phyloP scores from a whole-genome alignment of 371 early-diverging fungal genomes.

The Mortierella sp. region DNA sequence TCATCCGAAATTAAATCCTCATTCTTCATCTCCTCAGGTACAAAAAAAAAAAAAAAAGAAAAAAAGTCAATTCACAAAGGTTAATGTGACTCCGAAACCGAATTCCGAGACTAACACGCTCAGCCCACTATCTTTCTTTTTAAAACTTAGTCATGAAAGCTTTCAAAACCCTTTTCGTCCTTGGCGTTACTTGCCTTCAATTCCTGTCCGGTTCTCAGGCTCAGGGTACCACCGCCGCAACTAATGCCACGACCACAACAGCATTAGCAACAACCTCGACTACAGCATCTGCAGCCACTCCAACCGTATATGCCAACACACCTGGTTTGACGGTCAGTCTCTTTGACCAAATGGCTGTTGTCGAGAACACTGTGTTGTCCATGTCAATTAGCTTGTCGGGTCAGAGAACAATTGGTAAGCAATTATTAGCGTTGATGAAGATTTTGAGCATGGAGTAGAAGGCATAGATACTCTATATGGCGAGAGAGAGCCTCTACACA shows the following conservation, averaged over 20 bases:
- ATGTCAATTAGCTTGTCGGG: conserved; percentile 17
- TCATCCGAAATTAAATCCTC: no score
- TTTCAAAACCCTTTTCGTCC: conserved; percentile 17
- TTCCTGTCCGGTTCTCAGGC: conserved; percentile 19
- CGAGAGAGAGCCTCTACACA: neutral
- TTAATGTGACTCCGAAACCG: neutral
- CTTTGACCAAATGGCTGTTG: conserved; percentile 26
- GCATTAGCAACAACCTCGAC: conserved; percentile 9
- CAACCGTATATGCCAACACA: conserved; percentile 30
- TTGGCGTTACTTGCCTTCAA: conserved; percentile 27
- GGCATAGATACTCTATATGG: neutral
- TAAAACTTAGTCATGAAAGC: conserved; percentile 21
- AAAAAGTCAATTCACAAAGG: neutral
- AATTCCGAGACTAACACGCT: neutral
- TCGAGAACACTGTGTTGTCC: conserved; percentile 25
- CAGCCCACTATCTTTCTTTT: neutral
- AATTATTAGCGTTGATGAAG: neutral
- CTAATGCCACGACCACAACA: neutral
- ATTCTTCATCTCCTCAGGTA: neutral
- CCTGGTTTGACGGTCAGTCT: conserved; percentile 30
- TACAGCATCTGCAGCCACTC: conserved; percentile 7
- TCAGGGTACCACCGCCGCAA: conserved; percentile 9
- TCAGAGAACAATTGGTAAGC: conserved; percentile 27
- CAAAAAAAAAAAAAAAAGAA: no score
- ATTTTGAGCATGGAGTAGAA: neutral